Base-by-base conservation (phyloP, 2,329 filamentous ascomycete genomes). In the Pestalotiopsis fici region DNA sequence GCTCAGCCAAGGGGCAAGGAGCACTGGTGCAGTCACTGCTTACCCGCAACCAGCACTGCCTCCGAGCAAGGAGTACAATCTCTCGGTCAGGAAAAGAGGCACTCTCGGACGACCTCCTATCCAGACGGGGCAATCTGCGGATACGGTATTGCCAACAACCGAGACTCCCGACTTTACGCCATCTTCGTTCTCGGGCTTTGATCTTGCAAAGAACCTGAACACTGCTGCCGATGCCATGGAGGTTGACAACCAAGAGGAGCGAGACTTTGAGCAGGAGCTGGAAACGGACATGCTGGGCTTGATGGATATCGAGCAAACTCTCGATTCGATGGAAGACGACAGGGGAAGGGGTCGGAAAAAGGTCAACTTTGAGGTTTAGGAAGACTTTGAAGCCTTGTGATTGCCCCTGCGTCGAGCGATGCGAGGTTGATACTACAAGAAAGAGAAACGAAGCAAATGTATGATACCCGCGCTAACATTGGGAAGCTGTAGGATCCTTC, bases 201-300 rank as follows among this genome's bases (percentile, higher is more conserved):
- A 83, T 21, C 89, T 90, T 70, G 81, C 82, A 47, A 82, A 84
- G 56, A 85, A 81, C 21, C 74, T 90, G 37, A 82, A 79, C 61
- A 83, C 80, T 1, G 87, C 87, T 1, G 87, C 87, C 3, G 87
- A 89, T 66, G 77, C 80, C 6, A 79, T 80, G 25, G 82, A 84
- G 39, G 67, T 71, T 63, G 79, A 83, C 35, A 79, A 80, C n/a
- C 82, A 80, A 18, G 75, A 78, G 25, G 79, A 81, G 28, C 80
- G 87, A 37, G 83, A 89, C 66, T 81, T 89, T 13, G 87, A 90
- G 73, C 82, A 83, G 35, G 87, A 90, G 76, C 86, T 90, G 81
- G 87, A 90, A 73, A 81, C 83, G 37, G 87, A 90, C 76, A 86
- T 90, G 82, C 80, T 91, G 71, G 88, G 90, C 74, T 88, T 91